Conservation (phyloP, 208 protist genomes). For the Trypanosoma theileri region DNA sequence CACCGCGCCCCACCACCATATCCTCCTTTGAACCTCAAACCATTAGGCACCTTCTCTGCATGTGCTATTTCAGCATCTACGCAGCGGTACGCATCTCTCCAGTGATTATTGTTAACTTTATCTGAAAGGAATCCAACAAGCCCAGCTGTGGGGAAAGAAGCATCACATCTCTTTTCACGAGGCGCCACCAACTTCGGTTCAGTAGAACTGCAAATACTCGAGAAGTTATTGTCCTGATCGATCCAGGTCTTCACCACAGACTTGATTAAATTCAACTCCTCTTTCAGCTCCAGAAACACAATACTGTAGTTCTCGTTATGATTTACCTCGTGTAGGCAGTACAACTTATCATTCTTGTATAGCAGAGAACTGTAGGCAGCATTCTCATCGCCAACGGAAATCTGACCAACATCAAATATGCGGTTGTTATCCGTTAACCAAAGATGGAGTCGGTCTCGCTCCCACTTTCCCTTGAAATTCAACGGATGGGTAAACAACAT, state of each 20-base stretch:
- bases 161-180: neutral
- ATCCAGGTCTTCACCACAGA: constrained; percentile 9
- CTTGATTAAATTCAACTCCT: constrained; percentile 7
- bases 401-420: constrained; percentile 22
- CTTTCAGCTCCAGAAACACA: constrained; percentile 7
- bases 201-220: neutral
- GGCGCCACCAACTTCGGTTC: too few relatives aligned
- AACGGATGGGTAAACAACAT: constrained; percentile 20
- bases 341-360: neutral
- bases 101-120: neutral
- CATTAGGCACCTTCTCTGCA: neutral
- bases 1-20: constrained; percentile 10
- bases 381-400: constrained; percentile 16
- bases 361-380: constrained; percentile 19
- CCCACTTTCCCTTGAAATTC: constrained; percentile 5
- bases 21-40: constrained; percentile 5
- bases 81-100: constrained; percentile 18
- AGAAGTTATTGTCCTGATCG: constrained; percentile 1
- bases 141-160: constrained; percentile 8
- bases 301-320: neutral
- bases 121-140: constrained; percentile 20
- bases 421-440: constrained; percentile 15
- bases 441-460: constrained; percentile 16
- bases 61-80: constrained; percentile 2
- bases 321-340: constrained; percentile 9